Percentiles rank a stretch among this genome's conserved stretches.
Conservation (phyloP, 441 rosid species). For the Viola pubescens region DNA sequence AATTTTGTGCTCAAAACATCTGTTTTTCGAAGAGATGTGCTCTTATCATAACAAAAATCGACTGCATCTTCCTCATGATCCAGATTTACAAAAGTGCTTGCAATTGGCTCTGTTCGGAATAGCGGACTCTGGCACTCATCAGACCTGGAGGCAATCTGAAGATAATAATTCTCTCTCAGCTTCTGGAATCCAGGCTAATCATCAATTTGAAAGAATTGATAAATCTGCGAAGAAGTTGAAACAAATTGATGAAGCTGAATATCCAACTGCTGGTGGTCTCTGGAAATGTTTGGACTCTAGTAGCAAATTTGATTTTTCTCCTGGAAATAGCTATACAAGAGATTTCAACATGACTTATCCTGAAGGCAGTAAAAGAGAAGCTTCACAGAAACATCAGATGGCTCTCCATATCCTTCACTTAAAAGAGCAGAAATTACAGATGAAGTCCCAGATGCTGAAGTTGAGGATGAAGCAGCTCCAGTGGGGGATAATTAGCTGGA, state of each 20-base stretch:
- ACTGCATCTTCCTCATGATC: conserved; percentile 21
- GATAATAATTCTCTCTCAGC: neutral
- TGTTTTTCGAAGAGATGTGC: conserved; percentile 31
- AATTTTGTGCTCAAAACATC: conserved; percentile 27
- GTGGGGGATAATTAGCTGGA: conserved; percentile 19
- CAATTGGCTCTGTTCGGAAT: conserved; percentile 16
- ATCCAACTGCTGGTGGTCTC: conserved; percentile 3
- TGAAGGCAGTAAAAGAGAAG: conserved; percentile 8
- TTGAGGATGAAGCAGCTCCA: conserved; percentile 22
- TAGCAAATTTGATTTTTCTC: conserved; percentile 6
- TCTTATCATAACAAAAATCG: conserved; percentile 27
- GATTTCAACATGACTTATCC: neutral
- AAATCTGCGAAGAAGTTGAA: conserved; percentile 4
- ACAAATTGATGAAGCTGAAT: conserved; percentile 9
- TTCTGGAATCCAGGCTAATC: conserved; percentile 6
- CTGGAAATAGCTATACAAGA: neutral
- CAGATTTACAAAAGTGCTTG: conserved; percentile 18
- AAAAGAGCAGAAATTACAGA: conserved; percentile 20
- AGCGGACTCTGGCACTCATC: conserved; percentile 7
- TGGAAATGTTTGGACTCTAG: conserved; percentile 3
- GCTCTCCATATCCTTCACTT: conserved; percentile 6
- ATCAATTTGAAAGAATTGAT: neutral
- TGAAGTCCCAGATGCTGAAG: conserved; percentile 17
- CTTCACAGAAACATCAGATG: conserved; percentile 12
- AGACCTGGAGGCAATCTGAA: too few species aligned